Evolutionary conservation across 345 rosid genomes (phyloP).

Genomic region (Anacardium occidentale): DNA sequence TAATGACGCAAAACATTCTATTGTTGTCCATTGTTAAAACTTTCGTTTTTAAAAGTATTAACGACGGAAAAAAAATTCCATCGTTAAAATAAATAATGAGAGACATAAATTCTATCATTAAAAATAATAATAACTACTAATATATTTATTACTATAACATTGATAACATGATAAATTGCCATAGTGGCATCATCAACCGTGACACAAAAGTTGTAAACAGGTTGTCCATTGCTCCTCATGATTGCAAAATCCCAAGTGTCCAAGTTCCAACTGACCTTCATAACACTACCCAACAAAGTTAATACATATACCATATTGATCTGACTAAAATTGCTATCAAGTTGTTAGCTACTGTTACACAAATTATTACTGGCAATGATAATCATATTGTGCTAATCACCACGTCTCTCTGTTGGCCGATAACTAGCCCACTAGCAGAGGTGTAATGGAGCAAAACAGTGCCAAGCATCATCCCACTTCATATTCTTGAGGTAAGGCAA

Average conservation of each 20-base stretch:
- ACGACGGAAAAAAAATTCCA: no score
- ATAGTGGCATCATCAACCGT: slow-evolving; percentile 95
- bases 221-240: slow-evolving; percentile 94
- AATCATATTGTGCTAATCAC: not conserved
- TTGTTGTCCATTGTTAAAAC: no score
- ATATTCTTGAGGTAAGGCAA: no score
- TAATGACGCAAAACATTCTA: no score
- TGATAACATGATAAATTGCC: slow-evolving; percentile 96
- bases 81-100: no score
- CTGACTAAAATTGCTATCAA: slow-evolving; percentile 2
- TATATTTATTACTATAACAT: no score
- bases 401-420: not conserved
- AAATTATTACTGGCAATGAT: not conserved
- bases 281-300: slow-evolving; percentile 56
- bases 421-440: not conserved
- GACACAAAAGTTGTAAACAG: slow-evolving; percentile 95
- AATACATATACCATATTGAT: slow-evolving; percentile 23
- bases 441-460: not conserved
- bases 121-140: no score
- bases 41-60: no score
- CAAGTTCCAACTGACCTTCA: slow-evolving; percentile 94
- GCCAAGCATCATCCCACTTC: not conserved
- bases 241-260: slow-evolving; percentile 92
- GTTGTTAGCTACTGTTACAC: not conserved
- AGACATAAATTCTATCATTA: no score